Evolutionary conservation across 1,284 basidiomycete genomes (phyloP).

Genomic region (Phlebopus sp.): DNA sequence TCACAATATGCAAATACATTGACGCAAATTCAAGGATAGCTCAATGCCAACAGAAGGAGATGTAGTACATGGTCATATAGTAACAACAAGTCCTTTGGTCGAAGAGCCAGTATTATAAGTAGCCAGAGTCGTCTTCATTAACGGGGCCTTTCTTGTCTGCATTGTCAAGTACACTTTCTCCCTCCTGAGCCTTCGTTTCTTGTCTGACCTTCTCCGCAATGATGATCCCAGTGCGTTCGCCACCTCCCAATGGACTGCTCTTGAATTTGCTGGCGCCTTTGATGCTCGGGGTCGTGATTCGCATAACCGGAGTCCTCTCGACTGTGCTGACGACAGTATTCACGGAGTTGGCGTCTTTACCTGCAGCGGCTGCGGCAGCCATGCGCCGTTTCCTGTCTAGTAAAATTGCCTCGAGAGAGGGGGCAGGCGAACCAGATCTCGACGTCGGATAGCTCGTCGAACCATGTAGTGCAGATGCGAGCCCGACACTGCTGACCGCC

Average conservation of each 20-base stretch:
- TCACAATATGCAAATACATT: neutral
- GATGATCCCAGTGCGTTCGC: constrained; percentile 40
- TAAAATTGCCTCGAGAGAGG: constrained; percentile 60
- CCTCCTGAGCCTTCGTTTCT: constrained; percentile 22
- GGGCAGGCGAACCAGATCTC: constrained; percentile 42
- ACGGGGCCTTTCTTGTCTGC: constrained; percentile 17
- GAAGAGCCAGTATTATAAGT: constrained; percentile 29
- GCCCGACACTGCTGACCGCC: constrained; percentile 14
- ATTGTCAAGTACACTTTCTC: constrained; percentile 22
- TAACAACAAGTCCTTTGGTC: too few relatives aligned
- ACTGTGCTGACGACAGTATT: constrained; percentile 9
- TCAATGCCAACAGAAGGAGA: constrained; percentile 12
- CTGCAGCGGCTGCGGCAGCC: constrained; percentile 19
- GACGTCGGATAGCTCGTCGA: constrained; percentile 18
- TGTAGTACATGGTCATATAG: too few relatives aligned
- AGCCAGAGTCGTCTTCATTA: constrained; percentile 27
- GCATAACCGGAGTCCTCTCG: constrained; percentile 13
- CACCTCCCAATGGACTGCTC: constrained; percentile 58
- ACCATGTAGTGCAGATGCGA: constrained; percentile 3
- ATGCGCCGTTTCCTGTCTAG: constrained; percentile 54
- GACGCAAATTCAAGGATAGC: neutral
- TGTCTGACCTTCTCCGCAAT: constrained; percentile 41
- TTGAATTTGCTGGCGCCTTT: constrained; percentile 61
- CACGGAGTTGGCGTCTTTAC: constrained; percentile 16
- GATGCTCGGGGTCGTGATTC: constrained; percentile 22